Percentiles rank a stretch among this genome's conserved stretches.
phyloP scores from a whole-genome alignment of 2,329 filamentous ascomycete genomes.

The Fusarium coicis region DNA sequence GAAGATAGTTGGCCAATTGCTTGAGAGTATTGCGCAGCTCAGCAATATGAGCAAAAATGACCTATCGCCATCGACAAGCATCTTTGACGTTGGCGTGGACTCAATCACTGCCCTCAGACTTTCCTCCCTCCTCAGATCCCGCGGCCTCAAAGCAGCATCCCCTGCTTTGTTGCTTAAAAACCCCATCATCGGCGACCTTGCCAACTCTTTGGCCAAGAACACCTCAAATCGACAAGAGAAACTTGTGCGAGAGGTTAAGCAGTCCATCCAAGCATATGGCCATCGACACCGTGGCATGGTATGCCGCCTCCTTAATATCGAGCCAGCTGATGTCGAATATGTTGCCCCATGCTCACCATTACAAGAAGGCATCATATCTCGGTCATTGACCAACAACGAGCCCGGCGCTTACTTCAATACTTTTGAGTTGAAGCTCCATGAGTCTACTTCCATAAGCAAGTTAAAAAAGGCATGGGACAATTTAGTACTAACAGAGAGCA shows the following conservation, averaged over 20 bases:
- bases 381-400: conserved; percentile 66
- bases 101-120: conserved; percentile 85
- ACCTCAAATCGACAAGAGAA: conserved; percentile 23
- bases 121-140: conserved; percentile 69
- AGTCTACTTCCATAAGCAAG: conserved; percentile 54
- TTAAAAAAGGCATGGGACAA: conserved; percentile 69
- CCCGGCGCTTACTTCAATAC: conserved; percentile 78
- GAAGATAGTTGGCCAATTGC: conserved; percentile 59
- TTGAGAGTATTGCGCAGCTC: conserved; percentile 64
- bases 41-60: conserved; percentile 55
- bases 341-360: conserved; percentile 86
- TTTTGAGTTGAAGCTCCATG: conserved; percentile 70
- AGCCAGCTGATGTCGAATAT: conserved; percentile 69
- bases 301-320: conserved; percentile 63
- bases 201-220: conserved; percentile 47
- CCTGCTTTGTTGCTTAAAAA: conserved; percentile 76
- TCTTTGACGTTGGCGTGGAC: conserved; percentile 89
- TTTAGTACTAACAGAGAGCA: conserved; percentile 64
- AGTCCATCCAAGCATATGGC: conserved; percentile 70
- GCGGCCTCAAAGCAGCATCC: conserved; percentile 69
- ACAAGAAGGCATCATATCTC: conserved; percentile 86
- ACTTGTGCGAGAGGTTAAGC: conserved; percentile 61
- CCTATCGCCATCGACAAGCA: conserved; percentile 68
- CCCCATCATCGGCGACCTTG: conserved; percentile 61
- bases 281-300: conserved; percentile 68